phyloP scores from a whole-genome alignment of 2,329 filamentous ascomycete genomes.

The Pseudonectria foliicola region DNA sequence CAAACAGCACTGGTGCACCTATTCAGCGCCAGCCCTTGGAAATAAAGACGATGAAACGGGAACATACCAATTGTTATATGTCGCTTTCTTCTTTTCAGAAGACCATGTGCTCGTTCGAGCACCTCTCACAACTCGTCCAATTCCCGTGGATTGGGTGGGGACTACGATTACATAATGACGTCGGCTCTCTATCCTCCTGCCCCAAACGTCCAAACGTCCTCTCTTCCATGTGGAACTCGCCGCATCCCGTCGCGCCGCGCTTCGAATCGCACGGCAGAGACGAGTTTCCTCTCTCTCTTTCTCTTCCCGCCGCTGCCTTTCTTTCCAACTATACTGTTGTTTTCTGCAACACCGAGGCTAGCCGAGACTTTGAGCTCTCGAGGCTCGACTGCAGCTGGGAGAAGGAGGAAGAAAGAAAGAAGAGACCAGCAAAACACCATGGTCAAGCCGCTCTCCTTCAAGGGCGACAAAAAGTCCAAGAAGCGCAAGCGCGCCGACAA shows the following conservation, averaged over 20 bases:
- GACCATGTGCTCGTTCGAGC: neutral
- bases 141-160: too few species aligned
- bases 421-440: constrained; percentile 41
- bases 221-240: constrained; percentile 24
- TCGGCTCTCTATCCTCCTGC: constrained; percentile 6
- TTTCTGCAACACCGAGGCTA: too few species aligned
- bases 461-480: constrained; percentile 92
- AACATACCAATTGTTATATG: neutral
- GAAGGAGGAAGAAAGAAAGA: too few species aligned
- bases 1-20: too few species aligned
- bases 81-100: neutral
- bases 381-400: too few species aligned
- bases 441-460: constrained; percentile 89
- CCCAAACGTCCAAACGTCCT: neutral
- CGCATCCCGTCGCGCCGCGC: constrained; percentile 26
- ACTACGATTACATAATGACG: constrained; percentile 19
- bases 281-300: too few species aligned
- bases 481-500: constrained; percentile 72
- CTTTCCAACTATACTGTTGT: too few species aligned
- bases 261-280: too few species aligned
- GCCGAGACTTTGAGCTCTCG: too few species aligned
- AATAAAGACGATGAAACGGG: neutral
- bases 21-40: too few species aligned
- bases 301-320: too few species aligned
- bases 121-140: neutral